Percentiles rank a stretch among this genome's conserved stretches.
phyloP scores from a whole-genome alignment of 139 green algal species.

The Tetraselmis striata region DNA sequence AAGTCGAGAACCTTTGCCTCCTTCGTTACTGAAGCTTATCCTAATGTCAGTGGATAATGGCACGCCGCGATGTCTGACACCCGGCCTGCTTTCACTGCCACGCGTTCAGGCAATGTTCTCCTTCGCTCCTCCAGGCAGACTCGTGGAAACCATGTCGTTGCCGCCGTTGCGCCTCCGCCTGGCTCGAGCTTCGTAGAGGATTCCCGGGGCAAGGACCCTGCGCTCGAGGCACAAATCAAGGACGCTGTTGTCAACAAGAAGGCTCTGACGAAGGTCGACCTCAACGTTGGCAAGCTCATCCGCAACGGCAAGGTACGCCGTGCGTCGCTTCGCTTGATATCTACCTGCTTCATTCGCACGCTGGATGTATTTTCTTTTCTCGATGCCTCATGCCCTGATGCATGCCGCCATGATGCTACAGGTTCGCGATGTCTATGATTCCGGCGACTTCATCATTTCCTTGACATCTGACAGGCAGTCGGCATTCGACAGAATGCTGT shows the following conservation, averaged over 20 bases:
- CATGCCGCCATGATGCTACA: constrained; percentile 62
- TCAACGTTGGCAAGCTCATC: neutral
- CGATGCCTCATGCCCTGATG: too few species aligned
- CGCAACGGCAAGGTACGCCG: neutral
- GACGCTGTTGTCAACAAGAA: neutral
- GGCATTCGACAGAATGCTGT: constrained; percentile 93
- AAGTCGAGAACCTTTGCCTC: too few species aligned
- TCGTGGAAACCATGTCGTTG: neutral
- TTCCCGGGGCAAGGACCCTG: neutral
- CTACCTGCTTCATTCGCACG: neutral
- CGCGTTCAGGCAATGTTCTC: too few species aligned
- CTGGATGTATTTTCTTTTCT: too few species aligned
- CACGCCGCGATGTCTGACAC: too few species aligned
- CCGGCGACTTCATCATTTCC: constrained; percentile 82
- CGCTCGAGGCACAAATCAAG: neutral
- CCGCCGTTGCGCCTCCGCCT: too few species aligned
- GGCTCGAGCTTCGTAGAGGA: neutral
- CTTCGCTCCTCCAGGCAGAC: too few species aligned
- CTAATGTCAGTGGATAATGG: too few species aligned
- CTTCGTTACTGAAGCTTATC: too few species aligned
- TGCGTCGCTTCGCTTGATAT: neutral
- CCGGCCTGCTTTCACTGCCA: too few species aligned
- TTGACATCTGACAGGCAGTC: constrained; percentile 94
- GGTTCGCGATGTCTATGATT: constrained; percentile 93
- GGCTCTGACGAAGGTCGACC: neutral